Percentiles rank a stretch among this genome's conserved stretches.
phyloP scores from a whole-genome alignment of 1,284 basidiomycete genomes.

The Boletellus dicymbophilus region DNA sequence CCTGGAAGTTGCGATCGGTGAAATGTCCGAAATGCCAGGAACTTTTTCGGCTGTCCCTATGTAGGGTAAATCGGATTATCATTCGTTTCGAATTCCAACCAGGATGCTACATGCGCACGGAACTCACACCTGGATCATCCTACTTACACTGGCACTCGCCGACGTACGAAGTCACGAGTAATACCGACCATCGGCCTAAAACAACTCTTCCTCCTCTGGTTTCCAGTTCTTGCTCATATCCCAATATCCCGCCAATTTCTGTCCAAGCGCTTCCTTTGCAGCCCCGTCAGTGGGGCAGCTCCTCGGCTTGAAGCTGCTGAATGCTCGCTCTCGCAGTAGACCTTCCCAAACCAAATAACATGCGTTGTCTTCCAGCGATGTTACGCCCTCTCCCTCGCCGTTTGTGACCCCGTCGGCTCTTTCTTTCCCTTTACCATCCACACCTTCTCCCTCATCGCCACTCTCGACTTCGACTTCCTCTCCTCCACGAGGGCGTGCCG shows the following conservation, averaged over 20 bases:
- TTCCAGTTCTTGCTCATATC: conserved; percentile 91
- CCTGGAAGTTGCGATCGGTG: too few relatives aligned
- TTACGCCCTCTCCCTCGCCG: conserved; percentile 14
- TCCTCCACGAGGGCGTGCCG: conserved; percentile 75
- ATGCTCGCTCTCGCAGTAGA: conserved; percentile 79
- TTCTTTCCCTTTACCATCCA: conserved; percentile 34
- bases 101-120: too few relatives aligned
- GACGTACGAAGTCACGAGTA: background rate
- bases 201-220: conserved; percentile 73
- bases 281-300: conserved; percentile 84
- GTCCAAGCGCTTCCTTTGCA: conserved; percentile 85
- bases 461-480: conserved; percentile 70
- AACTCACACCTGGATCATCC: too few relatives aligned
- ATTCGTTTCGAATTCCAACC: too few relatives aligned
- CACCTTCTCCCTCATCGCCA: conserved; percentile 47
- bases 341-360: conserved; percentile 97
- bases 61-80: too few relatives aligned
- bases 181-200: conserved; percentile 36
- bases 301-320: conserved; percentile 81
- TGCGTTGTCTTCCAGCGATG: conserved; percentile 79
- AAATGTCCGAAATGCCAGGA: too few relatives aligned
- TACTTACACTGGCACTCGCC: background rate
- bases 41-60: too few relatives aligned
- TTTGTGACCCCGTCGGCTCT: conserved; percentile 19
- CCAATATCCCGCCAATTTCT: conserved; percentile 88